Evolutionary conservation across 805 yeast species (phyloP).

Genomic region (Candida methanosorbosa): DNA sequence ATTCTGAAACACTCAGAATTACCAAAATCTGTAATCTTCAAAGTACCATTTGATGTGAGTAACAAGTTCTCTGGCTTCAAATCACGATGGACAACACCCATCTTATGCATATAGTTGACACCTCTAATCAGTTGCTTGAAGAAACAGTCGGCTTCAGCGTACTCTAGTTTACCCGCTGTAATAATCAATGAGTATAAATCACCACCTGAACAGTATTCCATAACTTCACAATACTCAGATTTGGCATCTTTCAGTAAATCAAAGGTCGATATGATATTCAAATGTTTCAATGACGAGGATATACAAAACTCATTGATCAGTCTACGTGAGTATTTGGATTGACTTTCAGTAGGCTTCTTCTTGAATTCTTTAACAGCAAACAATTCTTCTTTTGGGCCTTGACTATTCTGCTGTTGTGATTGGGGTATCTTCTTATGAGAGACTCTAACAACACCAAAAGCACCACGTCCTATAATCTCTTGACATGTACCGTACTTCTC

Average conservation of each 20-base stretch:
- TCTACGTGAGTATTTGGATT: slow-evolving; percentile 60
- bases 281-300: slow-evolving; percentile 68
- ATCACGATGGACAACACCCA: slow-evolving; percentile 88
- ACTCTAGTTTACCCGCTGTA: slow-evolving; percentile 70
- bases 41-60: slow-evolving; percentile 58
- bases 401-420: slow-evolving; percentile 1
- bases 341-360: slow-evolving; percentile 49
- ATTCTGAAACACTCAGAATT: slow-evolving; percentile 73
- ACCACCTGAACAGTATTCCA: slow-evolving; percentile 82
- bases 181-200: slow-evolving; percentile 68
- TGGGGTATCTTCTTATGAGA: slow-evolving; percentile 54
- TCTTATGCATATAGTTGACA: slow-evolving; percentile 78
- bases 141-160: slow-evolving; percentile 82
- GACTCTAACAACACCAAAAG: slow-evolving; percentile 88
- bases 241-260: slow-evolving; percentile 76
- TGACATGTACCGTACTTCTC: slow-evolving; percentile 93
- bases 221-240: slow-evolving; percentile 76
- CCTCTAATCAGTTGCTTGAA: slow-evolving; percentile 81
- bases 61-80: slow-evolving; percentile 81
- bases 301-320: slow-evolving; percentile 79
- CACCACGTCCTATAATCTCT: slow-evolving; percentile 89
- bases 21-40: slow-evolving; percentile 87
- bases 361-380: slow-evolving; percentile 88
- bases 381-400: slow-evolving; percentile 29
- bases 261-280: slow-evolving; percentile 66